Base-by-base conservation (phyloP, 2,329 filamentous ascomycete species). In the Fusarium falciforme region DNA sequence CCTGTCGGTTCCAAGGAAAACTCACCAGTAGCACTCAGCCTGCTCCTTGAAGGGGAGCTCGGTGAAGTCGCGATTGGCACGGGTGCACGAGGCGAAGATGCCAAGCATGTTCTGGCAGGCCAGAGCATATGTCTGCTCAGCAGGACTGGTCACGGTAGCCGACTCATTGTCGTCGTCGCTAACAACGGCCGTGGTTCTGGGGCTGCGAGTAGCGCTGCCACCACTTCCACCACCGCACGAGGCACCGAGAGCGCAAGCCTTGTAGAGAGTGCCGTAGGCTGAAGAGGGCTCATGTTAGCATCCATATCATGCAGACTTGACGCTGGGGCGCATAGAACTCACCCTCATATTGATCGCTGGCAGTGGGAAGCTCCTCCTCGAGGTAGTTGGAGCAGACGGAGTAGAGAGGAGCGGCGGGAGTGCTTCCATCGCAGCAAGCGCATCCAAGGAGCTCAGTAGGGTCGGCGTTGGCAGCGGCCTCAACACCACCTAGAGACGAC, bases 1-100 rank as follows among this genome's bases (percentile, higher is more conserved):
- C 60, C 36, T 17, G 27, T n/a, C 16, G 27, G 20, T 25, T 6
- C 12, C 9, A 5, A 54, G 29, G 5, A 17, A 7, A 6, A 68
- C 80, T 67, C 59, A 82, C 81, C 81, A 82, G 72, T 80, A 81
- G 75, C 81, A 82, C 20, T 75, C 69, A 20, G 81, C 80, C 55
- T 82, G 80, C 33, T 78, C 73, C 22, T 55, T 70, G 64, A 62
- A 75, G 25, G 76, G 76, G 25, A 80, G 63, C 6, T 69, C 44
- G n/a, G 73, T 71, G 68, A 82, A 82, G 22, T 72, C 71, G 6
- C 63, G 64, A 25, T 78, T 75, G 40, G 74, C 62, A 11, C 44
- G 65, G 42, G 71, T 74, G 66, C 80, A 82, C 3, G 78, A 79
- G 22, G 64, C 61, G 59, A 76, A 81, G 57, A 81, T 60, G 29